Evolutionary conservation across 768 basidiomycete species (phyloP), one percentile per base, ranked within the genome.

Genomic region (Hirschioporus abietinus): DNA sequence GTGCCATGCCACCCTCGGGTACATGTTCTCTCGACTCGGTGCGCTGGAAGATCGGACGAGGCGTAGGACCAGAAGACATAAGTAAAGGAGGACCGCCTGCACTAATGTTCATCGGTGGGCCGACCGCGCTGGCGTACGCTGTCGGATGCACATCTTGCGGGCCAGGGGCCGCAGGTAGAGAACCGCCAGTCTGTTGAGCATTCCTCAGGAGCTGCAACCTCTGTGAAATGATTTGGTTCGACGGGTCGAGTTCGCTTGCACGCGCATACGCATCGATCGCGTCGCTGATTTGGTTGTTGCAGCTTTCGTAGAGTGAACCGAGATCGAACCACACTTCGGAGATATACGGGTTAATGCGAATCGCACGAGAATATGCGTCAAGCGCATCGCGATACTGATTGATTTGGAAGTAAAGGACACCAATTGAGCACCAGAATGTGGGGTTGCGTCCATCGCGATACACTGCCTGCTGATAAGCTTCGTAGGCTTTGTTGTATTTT

Each of bases 401-500:
- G 82, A 99, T 98, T 76, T 99, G 96, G 84, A 97, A 99, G 76
- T 99, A 99, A 1, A 99, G 85, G 0, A 99, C 97, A 61, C 97
- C 97, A 73, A 99, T 99, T 25, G 95, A 96, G 76, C 96, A 99
- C 97, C 97, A 99, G 78, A 98, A 99, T 0, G 97, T 98, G 0
- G 97, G 97, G 75, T 99, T 99, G 67, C 95, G 93, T 24, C 96
- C 97, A 73, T 99, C 97, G 64, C 96, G 92, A 78, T 99, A 99
- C 20, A 99, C 95, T 23, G 97, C 96, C 77, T 99, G 97, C 73
- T 99, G 97, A 75, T 99, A 99, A 0, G 96, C 96, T 76, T 99
- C 96, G 79, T 99, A 99, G 20, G 97, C 97, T 76, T 98, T 98
- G 84, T 97, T 98, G 81, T 98, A 98, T 76, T 98, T 96, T 77